Evolutionary conservation across 805 yeast species (phyloP), one percentile per base, ranked within the genome.

Genomic region (Zygosaccharomyces gambellarensis): DNA sequence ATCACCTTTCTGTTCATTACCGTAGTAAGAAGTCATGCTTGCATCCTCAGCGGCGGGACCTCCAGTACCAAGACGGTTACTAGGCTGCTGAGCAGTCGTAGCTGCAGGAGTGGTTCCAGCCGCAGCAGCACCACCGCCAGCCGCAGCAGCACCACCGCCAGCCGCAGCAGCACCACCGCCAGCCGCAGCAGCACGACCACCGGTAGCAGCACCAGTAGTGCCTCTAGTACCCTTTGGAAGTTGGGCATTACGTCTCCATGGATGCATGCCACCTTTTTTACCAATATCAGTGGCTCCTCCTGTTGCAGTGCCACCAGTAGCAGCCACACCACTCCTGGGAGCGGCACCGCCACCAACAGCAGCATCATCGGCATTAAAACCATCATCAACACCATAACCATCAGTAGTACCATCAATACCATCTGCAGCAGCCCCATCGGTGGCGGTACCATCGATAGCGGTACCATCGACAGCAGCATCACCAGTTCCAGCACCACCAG

Each of bases 161-260:
- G 30, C 19, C 11, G 17, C 2, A 17, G 17, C 17, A 17, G 17
- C 17, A 17, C 17, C 17, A 17, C 27, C 21, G 6, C 19, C 39
- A 17, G 12, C 21, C 10, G 22, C 28, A 10, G 42, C 25, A 10
- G 17, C 30, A 12, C 29, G 2, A 17, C 17, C 17, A 17, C 17
- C 17, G 17, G 17, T 17, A 17, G 17, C 17, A 17, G 17, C 17
- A 17, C 17, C 17, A 17, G 17, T 17, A 17, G 17, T 17, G 17
- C 17, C 31, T 5, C 12, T 29, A 7, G 36, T 21, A 21, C 11
- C 22, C 9, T 10, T 34, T 8, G 22, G 12, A 34, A 21, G 38
- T 34, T 34, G 38, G 9, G 38, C 38, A 34, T 34, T 34, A 34
- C 38, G 38, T 14, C 38, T 34, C 38, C 38, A 34, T 34, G 38